Base-by-base conservation (phyloP, 2,329 filamentous ascomycete species). In the Clarireedia monteithiana region DNA sequence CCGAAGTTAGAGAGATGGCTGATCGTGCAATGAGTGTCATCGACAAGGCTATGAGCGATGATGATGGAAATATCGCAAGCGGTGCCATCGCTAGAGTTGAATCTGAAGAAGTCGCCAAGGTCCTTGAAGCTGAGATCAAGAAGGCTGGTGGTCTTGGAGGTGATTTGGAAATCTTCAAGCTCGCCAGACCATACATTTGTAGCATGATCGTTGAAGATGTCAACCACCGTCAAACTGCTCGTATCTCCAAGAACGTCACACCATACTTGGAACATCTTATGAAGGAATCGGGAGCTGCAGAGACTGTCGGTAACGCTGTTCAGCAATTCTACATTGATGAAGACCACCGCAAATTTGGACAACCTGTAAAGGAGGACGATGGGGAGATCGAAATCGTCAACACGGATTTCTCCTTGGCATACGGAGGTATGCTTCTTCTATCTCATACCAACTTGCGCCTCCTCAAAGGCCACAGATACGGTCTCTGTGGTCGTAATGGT, bases 341-440 rank as follows among this genome's bases (percentile, higher is more conserved):
- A 72, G 92, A 97, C 64, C 78, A 89, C 67, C 88, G 90, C 71
- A 94, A 89, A 69, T 95, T 84, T 66, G 92, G 91, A 61, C 83
- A 86, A 53, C 89, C 91, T 2, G 79, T 89, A 62, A 88, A 91
- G 71, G 89, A 94, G 60, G 90, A 96, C 59, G 89, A 95, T 59
- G 91, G 91, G 58, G 94, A 99, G 74, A 79, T 86, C 23, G 94
- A 97, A 73, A 96, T 99, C 68, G 94, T 99, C 70, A 97, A 99
- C 67, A 92, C 94, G 47, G 88, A 94, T 69, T 99, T 99, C 77
- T 99, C 94, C 20, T 82, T 99, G 24, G 94, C 91, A 48, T 99
- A 99, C 68, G 94, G 94, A 70, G 94, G 94, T 67, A 97, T 96
- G 91, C 83, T 99, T 63, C 77, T 99, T 59, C 81, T 99, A 23